Percentiles rank a stretch among this genome's conserved stretches.
These are phyloP conservation scores for Colletotrichum agaves DNA, from an alignment of 2,329 filamentous ascomycete genomes.

Conservation along the genomic window DNA sequence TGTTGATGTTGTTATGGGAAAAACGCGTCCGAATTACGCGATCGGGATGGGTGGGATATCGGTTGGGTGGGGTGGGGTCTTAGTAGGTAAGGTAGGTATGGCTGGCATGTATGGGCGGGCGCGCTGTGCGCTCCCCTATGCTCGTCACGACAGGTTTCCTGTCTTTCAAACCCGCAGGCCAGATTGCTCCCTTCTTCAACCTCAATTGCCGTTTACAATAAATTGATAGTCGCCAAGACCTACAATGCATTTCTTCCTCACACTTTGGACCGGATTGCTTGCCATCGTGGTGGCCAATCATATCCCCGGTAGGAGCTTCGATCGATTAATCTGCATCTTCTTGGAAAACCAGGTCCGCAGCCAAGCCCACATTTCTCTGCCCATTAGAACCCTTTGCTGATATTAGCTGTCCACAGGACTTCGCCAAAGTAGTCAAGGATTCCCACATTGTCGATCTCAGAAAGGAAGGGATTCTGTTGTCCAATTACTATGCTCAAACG, in stretches of 20 bases:
- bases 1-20: no score
- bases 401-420: conserved; percentile 50
- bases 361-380: neutral
- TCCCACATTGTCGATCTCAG: conserved; percentile 52
- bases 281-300: conserved; percentile 22
- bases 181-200: neutral
- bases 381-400: conserved; percentile 27
- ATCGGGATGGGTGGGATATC: no score
- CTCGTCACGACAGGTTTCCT: no score
- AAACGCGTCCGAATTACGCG: no score
- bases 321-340: conserved; percentile 57
- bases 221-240: neutral
- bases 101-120: no score
- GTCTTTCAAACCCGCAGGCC: neutral
- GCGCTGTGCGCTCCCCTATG: no score
- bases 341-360: conserved; percentile 54
- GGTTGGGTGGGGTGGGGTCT: no score
- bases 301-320: conserved; percentile 51
- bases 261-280: conserved; percentile 16
- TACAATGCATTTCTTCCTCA: conserved; percentile 16
- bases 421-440: conserved; percentile 52
- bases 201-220: neutral
- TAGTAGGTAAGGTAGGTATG: no score
- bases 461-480: conserved; percentile 56
- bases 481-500: conserved; percentile 58